Evolutionary conservation across 768 basidiomycete genomes (phyloP).

Genomic region (Serendipita sp.): DNA sequence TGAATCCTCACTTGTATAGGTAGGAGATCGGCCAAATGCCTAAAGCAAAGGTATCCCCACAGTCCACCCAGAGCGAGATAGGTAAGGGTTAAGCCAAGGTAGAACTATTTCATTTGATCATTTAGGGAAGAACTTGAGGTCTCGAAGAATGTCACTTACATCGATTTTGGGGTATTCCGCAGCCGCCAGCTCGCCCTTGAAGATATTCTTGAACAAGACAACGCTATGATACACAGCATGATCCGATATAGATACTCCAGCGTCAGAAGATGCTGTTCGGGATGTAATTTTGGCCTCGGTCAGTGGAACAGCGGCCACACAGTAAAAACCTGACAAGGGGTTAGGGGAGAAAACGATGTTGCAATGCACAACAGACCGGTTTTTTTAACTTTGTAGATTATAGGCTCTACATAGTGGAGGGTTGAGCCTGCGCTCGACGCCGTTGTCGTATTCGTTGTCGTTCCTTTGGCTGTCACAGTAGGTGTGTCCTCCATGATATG

Average conservation of each 20-base stretch:
- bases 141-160: conserved; percentile 30
- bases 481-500: conserved; percentile 1
- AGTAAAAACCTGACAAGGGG: not conserved
- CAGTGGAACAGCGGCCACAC: conserved; percentile 69
- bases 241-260: conserved; percentile 33
- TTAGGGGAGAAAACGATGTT: not conserved
- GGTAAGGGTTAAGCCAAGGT: conserved; percentile 66
- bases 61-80: conserved; percentile 49
- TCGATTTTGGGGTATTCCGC: conserved; percentile 95
- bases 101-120: conserved; percentile 42
- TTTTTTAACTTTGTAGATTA: conserved; percentile 66
- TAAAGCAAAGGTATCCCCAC: conserved; percentile 79
- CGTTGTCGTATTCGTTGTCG: not conserved
- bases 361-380: conserved; percentile 46
- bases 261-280: conserved; percentile 15
- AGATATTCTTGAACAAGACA: conserved; percentile 76
- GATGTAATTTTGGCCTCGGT: conserved; percentile 40
- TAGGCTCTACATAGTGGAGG: conserved; percentile 47
- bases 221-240: conserved; percentile 68
- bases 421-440: conserved; percentile 32
- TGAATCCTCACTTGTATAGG: conserved; percentile 55
- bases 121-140: not conserved
- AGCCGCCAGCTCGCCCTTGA: conserved; percentile 76
- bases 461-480: not conserved
- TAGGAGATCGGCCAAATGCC: conserved; percentile 64